A percentile compares a stretch with the other conserved stretches of the same genome.
Evolutionary conservation across 805 yeast genomes (phyloP).

Genomic region (Sugiyamaella floridensis): DNA sequence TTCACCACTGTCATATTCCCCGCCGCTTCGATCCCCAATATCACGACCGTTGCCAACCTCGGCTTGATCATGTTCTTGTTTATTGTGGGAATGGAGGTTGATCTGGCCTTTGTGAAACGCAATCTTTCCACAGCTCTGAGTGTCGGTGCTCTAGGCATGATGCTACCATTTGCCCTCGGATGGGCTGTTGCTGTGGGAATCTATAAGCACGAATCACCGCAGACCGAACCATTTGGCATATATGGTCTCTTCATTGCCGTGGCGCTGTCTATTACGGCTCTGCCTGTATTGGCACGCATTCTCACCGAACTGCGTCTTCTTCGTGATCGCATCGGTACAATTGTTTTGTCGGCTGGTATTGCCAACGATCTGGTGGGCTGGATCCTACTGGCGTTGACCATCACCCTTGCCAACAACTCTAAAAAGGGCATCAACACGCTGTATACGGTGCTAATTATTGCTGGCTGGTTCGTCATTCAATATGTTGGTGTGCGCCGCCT

Average conservation of each 20-base stretch:
- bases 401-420: constrained; percentile 66
- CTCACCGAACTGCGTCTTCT: constrained; percentile 64
- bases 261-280: constrained; percentile 78
- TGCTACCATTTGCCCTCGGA: constrained; percentile 75
- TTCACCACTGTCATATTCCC: constrained; percentile 65
- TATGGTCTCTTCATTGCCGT: constrained; percentile 77
- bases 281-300: constrained; percentile 77
- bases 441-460: constrained; percentile 56
- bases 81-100: constrained; percentile 75
- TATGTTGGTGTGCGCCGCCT: constrained; percentile 49
- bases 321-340: constrained; percentile 54
- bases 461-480: constrained; percentile 63
- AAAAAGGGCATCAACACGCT: constrained; percentile 61
- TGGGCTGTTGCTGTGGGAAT: constrained; percentile 64
- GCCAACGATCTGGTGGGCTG: constrained; percentile 75
- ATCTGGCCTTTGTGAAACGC: constrained; percentile 53
- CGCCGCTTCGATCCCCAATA: constrained; percentile 49
- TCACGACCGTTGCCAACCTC: constrained; percentile 62
- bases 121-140: constrained; percentile 54
- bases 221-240: constrained; percentile 53
- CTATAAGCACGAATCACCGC: constrained; percentile 38
- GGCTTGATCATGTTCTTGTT: constrained; percentile 72
- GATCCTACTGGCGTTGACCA: constrained; percentile 68
- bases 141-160: constrained; percentile 68
- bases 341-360: constrained; percentile 78